A percentile compares a stretch with the other conserved stretches of the same genome.
Conservation (phyloP, 345 rosid species). For the Citrus sp. region DNA sequence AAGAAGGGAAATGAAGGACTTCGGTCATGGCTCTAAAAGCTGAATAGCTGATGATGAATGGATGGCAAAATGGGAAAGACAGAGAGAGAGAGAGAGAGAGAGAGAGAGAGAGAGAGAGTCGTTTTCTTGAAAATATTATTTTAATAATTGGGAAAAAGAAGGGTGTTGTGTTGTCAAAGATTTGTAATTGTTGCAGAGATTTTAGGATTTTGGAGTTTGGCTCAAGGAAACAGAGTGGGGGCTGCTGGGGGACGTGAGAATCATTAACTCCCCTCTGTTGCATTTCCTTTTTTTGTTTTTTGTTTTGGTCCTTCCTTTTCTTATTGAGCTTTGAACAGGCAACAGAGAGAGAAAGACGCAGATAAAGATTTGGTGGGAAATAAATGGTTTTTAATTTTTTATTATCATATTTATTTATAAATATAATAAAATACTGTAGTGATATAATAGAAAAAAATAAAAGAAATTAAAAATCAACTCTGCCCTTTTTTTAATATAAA, state of each 20-base stretch:
- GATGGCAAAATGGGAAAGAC: no score
- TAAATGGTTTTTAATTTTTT: not conserved
- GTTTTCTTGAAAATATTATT: not conserved
- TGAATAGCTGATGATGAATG: conserved; percentile 28
- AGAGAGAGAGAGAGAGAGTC: no score
- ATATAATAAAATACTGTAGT: no score
- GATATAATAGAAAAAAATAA: no score
- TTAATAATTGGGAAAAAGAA: not conserved
- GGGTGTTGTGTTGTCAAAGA: not conserved
- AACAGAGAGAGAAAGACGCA: conserved; percentile 4
- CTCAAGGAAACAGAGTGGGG: conserved; percentile 34
- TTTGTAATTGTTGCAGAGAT: conserved; percentile 1
- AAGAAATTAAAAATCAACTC: no score
- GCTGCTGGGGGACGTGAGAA: conserved; percentile 26
- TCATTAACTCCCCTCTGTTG: conserved; percentile 18
- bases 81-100: no score
- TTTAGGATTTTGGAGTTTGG: conserved; percentile 32
- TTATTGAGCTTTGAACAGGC: conserved; percentile 29
- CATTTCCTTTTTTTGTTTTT: no score
- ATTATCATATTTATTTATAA: no score
- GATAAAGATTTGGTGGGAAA: conserved; percentile 32
- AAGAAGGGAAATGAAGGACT: conserved; percentile 68
- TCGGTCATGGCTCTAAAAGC: conserved; percentile 59
- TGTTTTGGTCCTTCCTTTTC: not conserved
- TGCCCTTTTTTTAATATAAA: no score